These are phyloP conservation scores for Botryotinia globosa DNA, from an alignment of 2,329 filamentous ascomycete genomes.

Conservation along the genomic window DNA sequence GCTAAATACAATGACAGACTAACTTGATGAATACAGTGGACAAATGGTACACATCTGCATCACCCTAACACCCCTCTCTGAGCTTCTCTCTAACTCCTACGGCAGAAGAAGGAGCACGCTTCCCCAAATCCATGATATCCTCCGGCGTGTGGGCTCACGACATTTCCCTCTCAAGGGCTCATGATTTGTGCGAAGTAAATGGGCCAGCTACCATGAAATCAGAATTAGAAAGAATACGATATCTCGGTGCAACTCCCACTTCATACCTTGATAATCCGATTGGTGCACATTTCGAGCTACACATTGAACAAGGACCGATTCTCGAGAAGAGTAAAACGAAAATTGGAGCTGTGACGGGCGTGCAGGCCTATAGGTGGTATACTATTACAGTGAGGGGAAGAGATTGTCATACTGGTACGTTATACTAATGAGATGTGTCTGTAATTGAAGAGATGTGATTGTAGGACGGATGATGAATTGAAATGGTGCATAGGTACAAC, in stretches of 20 bases:
- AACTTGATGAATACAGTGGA: constrained; percentile 15
- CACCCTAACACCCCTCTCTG: not conserved
- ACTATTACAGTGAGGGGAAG: constrained; percentile 63
- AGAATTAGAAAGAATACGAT: constrained; percentile 70
- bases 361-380: constrained; percentile 74
- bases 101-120: constrained; percentile 76
- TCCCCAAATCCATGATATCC: constrained; percentile 70
- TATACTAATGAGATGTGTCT: not conserved
- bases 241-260: constrained; percentile 57
- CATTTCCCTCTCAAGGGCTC: constrained; percentile 61
- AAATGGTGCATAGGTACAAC: constrained; percentile 53
- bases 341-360: constrained; percentile 68
- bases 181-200: constrained; percentile 60
- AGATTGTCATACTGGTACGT: constrained; percentile 63
- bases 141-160: constrained; percentile 76
- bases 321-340: constrained; percentile 62
- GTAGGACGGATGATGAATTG: not conserved
- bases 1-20: constrained; percentile 45
- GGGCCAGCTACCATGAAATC: constrained; percentile 61
- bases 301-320: constrained; percentile 81
- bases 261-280: constrained; percentile 61
- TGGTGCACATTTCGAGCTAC: constrained; percentile 77
- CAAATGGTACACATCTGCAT: constrained; percentile 9
- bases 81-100: not conserved
- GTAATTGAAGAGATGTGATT: not conserved